phyloP scores from a whole-genome alignment of 2,329 filamentous ascomycete genomes.

The Salinomyces thailandicus region DNA sequence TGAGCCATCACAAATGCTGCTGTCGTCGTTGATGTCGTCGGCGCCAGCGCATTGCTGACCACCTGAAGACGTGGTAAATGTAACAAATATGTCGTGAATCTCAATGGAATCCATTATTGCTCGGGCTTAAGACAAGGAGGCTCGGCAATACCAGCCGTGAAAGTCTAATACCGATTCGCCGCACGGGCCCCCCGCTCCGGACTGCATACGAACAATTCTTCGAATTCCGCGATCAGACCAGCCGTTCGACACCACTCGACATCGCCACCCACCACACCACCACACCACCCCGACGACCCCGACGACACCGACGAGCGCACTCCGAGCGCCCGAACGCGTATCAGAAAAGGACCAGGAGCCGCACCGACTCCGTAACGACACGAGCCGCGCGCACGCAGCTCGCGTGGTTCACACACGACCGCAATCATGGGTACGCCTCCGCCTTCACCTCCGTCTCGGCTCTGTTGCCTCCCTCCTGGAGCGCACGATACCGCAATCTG shows the following conservation, averaged over 20 bases:
- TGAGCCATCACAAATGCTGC: constrained; percentile 2
- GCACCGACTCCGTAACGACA: constrained; percentile 3
- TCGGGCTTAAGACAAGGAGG: constrained; percentile 1
- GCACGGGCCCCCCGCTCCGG: neutral
- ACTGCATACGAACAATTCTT: neutral
- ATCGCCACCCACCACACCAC: neutral
- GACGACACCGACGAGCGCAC: constrained; percentile 1
- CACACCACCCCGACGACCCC: neutral
- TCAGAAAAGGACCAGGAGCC: constrained; percentile 1
- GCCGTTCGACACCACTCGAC: neutral
- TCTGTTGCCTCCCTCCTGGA: too few species aligned
- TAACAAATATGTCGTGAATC: neutral
- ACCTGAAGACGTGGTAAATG: too few species aligned
- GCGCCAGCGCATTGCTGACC: too few species aligned
- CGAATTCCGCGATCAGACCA: neutral
- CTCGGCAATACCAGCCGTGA: constrained; percentile 1
- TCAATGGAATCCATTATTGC: neutral
- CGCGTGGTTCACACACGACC: constrained; percentile 24
- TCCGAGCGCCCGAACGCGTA: neutral
- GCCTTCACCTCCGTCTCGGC: neutral
- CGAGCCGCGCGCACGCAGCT: constrained; percentile 7
- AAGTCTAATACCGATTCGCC: neutral
- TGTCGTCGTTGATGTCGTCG: too few species aligned
- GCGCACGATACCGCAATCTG: too few species aligned
- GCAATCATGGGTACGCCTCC: constrained; percentile 53